Conservation (phyloP, 345 rosid species). For the Draba incana region DNA sequence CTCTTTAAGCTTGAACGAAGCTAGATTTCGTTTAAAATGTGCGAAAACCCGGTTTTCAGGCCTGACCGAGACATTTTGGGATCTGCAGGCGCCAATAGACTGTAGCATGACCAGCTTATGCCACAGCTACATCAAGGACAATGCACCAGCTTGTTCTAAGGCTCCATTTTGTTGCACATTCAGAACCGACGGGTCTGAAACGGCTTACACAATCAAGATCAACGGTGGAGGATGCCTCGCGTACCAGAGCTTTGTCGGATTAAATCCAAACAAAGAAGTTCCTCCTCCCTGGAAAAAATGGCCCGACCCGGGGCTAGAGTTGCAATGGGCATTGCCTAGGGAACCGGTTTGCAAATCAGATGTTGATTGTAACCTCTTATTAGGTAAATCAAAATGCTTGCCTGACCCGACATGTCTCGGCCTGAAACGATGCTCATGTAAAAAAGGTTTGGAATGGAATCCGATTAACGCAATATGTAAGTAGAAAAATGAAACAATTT, state of each 20-base stretch:
- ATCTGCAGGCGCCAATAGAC: conserved; percentile 41
- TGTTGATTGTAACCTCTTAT: conserved; percentile 52
- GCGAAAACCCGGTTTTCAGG: conserved; percentile 27
- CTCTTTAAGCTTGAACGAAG: conserved; percentile 11
- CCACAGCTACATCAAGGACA: conserved; percentile 50
- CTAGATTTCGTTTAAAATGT: conserved; percentile 21
- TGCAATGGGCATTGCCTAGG: conserved; percentile 59
- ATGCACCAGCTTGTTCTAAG: conserved; percentile 41
- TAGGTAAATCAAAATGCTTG: conserved; percentile 53
- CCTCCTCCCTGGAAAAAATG: conserved; percentile 36
- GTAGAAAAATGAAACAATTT: conserved; percentile 16
- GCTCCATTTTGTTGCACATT: conserved; percentile 54
- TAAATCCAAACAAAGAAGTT: conserved; percentile 37
- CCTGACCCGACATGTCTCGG: conserved; percentile 37
- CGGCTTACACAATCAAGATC: conserved; percentile 44
- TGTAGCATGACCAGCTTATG: conserved; percentile 53
- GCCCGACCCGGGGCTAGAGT: conserved; percentile 58
- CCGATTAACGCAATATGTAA: conserved; percentile 53
- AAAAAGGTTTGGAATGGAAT: conserved; percentile 60
- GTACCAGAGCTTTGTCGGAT: conserved; percentile 46
- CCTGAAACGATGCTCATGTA: conserved; percentile 53
- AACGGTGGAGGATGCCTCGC: conserved; percentile 53
- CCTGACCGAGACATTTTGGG: conserved; percentile 40
- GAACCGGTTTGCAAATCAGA: conserved; percentile 55
- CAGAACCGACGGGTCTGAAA: conserved; percentile 47